phyloP scores from a whole-genome alignment of 106 monocot genomes.

The Apostasia ramifera region DNA sequence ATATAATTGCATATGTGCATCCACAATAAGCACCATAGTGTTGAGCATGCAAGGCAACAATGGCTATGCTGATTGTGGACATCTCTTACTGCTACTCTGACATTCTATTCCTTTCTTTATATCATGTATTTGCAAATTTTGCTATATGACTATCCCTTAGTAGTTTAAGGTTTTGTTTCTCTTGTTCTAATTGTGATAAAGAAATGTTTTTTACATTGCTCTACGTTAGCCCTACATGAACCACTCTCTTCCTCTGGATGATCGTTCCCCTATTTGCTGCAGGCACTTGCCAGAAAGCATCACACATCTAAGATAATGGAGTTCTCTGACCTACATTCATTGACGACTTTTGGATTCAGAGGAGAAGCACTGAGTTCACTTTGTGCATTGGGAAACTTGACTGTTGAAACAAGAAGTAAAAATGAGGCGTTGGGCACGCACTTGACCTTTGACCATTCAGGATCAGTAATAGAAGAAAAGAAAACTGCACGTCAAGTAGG shows the following conservation, averaged over 20 bases:
- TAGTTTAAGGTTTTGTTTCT: too few relatives aligned
- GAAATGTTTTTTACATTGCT: background rate
- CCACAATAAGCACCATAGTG: too few relatives aligned
- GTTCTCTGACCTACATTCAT: constrained; percentile 71
- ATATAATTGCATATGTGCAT: too few relatives aligned
- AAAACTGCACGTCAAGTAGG: constrained; percentile 88
- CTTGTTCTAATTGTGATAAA: background rate
- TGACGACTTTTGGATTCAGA: constrained; percentile 93
- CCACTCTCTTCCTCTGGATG: background rate
- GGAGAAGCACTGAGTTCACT: constrained; percentile 98
- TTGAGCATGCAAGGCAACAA: too few relatives aligned
- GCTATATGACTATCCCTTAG: too few relatives aligned
- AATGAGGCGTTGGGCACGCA: constrained; percentile 76
- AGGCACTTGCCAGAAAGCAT: constrained; percentile 83
- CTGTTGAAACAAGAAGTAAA: constrained; percentile 87
- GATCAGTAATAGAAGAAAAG: constrained; percentile 49
- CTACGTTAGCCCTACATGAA: background rate
- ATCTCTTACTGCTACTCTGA: too few relatives aligned
- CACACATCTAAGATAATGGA: constrained; percentile 88
- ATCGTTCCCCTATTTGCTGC: constrained; percentile 16
- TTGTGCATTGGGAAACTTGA: constrained; percentile 72
- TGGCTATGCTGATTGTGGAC: too few relatives aligned
- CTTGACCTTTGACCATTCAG: constrained; percentile 74
- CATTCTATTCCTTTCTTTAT: too few relatives aligned
- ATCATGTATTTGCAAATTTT: too few relatives aligned